phyloP scores from a whole-genome alignment of 495 filamentous ascomycete genomes.

The Penicillium soppii region DNA sequence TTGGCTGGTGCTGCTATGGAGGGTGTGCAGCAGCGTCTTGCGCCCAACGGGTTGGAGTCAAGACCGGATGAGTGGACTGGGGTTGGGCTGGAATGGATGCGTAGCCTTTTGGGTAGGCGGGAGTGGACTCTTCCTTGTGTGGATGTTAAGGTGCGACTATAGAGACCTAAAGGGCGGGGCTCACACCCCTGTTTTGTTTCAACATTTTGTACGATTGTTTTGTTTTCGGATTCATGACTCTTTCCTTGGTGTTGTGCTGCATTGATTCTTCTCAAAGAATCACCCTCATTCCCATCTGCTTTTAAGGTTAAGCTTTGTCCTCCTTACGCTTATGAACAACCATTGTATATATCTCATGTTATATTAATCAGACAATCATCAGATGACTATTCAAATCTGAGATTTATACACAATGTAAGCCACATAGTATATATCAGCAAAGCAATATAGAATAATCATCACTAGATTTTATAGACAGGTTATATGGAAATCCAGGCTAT shows the following conservation, averaged over 20 bases:
- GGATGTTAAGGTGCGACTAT: slow-evolving; percentile 75
- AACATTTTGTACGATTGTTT: slow-evolving; percentile 1
- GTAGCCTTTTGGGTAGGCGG: slow-evolving; percentile 68
- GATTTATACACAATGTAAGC: too few relatives aligned
- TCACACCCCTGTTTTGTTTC: neutral
- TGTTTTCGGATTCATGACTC: neutral
- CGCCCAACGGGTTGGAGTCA: slow-evolving; percentile 25
- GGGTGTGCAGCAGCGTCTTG: slow-evolving; percentile 52
- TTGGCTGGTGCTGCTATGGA: slow-evolving; percentile 66
- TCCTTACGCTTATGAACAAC: neutral
- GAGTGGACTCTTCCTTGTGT: slow-evolving; percentile 85
- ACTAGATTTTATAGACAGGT: too few relatives aligned
- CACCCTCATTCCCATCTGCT: too few relatives aligned
- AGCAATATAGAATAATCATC: too few relatives aligned
- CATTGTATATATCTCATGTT: neutral
- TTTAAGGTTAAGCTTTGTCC: too few relatives aligned
- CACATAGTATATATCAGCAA: too few relatives aligned
- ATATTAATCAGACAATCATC: neutral
- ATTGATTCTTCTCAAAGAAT: too few relatives aligned
- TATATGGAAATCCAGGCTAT: too few relatives aligned
- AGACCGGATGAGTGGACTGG: slow-evolving; percentile 67
- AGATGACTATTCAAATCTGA: too few relatives aligned
- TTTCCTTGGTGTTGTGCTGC: neutral
- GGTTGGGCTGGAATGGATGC: slow-evolving; percentile 77
- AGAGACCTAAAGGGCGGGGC: slow-evolving; percentile 7